phyloP scores from a whole-genome alignment of 768 basidiomycete genomes.

The Albatrellus ellisii region DNA sequence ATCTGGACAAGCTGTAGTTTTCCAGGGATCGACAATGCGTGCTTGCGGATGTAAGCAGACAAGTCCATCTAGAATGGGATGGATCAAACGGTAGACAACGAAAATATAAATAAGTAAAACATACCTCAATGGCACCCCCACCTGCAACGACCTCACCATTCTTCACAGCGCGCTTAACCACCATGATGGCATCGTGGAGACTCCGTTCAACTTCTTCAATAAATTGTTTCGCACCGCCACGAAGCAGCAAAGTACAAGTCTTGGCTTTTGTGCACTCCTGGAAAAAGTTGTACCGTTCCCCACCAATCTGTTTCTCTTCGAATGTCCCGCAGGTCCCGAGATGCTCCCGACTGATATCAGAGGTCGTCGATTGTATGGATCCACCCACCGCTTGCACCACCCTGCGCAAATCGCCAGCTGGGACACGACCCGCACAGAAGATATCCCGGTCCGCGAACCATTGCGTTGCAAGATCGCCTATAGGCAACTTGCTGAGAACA shows the following conservation, averaged over 20 bases:
- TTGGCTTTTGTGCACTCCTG: constrained; percentile 87
- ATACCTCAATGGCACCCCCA: constrained; percentile 92
- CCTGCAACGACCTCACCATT: constrained; percentile 96
- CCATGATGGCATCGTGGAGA: constrained; percentile 98
- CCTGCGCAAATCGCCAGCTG: constrained; percentile 78
- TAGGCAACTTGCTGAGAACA: constrained; percentile 94
- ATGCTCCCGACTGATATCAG: constrained; percentile 82
- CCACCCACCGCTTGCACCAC: constrained; percentile 96
- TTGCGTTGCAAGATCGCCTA: constrained; percentile 96
- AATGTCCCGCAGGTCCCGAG: constrained; percentile 89
- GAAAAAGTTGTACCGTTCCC: constrained; percentile 93
- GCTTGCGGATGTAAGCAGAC: constrained; percentile 84
- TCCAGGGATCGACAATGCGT: constrained; percentile 87
- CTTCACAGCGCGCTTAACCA: constrained; percentile 94
- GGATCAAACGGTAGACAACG: not conserved
- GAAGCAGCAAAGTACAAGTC: constrained; percentile 87
- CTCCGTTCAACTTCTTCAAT: constrained; percentile 97
- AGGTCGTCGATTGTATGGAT: constrained; percentile 87
- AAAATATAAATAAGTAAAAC: constrained; percentile 7
- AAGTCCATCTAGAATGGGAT: constrained; percentile 70
- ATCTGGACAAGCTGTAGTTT: constrained; percentile 89
- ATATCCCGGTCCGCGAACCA: constrained; percentile 99
- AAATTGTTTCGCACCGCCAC: constrained; percentile 97
- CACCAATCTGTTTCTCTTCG: constrained; percentile 92
- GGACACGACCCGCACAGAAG: constrained; percentile 96